Evolutionary conservation across 306 rosid species (phyloP).

Genomic region (Begonia loranthoides): DNA sequence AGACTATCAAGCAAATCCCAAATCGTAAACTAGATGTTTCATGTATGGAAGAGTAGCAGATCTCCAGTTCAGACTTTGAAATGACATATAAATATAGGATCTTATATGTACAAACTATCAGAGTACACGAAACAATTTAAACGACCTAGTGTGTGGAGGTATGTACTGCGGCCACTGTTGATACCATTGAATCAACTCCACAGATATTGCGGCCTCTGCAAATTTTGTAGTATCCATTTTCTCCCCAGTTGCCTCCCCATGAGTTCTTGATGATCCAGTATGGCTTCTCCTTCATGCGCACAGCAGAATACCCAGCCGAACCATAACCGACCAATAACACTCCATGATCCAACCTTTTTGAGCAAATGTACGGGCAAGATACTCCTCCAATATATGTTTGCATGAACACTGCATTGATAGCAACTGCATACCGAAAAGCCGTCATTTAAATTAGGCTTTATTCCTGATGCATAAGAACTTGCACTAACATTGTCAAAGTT

Average conservation of each 20-base stretch:
- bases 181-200: constrained; percentile 84
- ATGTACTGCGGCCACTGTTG: constrained; percentile 57
- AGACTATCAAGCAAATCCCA: background rate
- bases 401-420: constrained; percentile 88
- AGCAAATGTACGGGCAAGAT: constrained; percentile 90
- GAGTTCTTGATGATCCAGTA: constrained; percentile 96
- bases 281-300: constrained; percentile 77
- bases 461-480: background rate
- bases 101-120: background rate
- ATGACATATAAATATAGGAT: background rate
- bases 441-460: background rate
- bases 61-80: background rate
- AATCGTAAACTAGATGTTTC: background rate
- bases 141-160: constrained; percentile 19
- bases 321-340: constrained; percentile 87
- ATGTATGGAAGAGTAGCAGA: background rate
- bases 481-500: background rate
- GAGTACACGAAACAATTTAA: background rate
- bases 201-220: constrained; percentile 78
- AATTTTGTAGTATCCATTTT: constrained; percentile 80
- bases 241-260: constrained; percentile 96
- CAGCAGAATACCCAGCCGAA: constrained; percentile 55
- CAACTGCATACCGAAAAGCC: constrained; percentile 42
- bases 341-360: constrained; percentile 66
- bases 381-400: constrained; percentile 89